Evolutionary conservation across 1,284 basidiomycete species (phyloP).

Genomic region (Athelia sp.): DNA sequence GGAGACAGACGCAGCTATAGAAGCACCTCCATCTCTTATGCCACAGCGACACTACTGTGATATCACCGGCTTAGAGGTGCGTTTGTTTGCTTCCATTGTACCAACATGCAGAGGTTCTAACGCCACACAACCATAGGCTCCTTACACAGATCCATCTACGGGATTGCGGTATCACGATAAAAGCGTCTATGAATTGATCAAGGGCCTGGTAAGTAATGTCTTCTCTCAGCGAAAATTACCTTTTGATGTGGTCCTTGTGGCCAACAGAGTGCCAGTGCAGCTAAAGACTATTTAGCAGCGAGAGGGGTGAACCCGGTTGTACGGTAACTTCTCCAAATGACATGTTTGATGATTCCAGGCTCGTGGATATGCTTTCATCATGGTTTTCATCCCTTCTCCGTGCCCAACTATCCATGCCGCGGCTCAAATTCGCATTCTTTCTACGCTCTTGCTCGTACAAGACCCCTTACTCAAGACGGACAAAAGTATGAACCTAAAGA

Average conservation of each 20-base stretch:
- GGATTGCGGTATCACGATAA: constrained; percentile 82
- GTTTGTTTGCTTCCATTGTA: too few relatives aligned
- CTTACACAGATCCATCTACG: constrained; percentile 82
- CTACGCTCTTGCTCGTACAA: too few relatives aligned
- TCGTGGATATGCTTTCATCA: too few relatives aligned
- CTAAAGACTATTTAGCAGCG: constrained; percentile 44
- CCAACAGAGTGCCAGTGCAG: constrained; percentile 36
- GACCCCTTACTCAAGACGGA: too few relatives aligned
- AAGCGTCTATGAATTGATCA: constrained; percentile 80
- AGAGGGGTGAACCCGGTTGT: constrained; percentile 1
- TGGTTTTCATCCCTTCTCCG: too few relatives aligned
- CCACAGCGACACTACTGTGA: constrained; percentile 82
- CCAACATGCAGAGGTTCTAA: too few relatives aligned
- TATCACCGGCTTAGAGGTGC: constrained; percentile 79
- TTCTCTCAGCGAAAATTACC: background rate
- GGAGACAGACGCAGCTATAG: constrained; percentile 70
- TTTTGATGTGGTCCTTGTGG: background rate
- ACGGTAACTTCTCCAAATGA: background rate
- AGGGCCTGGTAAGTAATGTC: constrained; percentile 56
- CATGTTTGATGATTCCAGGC: too few relatives aligned
- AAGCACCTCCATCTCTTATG: constrained; percentile 78
- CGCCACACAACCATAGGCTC: constrained; percentile 43
- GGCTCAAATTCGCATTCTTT: too few relatives aligned
- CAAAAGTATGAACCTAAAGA: too few relatives aligned
- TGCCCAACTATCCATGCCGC: too few relatives aligned